Percentiles rank a stretch among this genome's conserved stretches.
These are phyloP conservation scores for Lipomyces oligophaga DNA, from an alignment of 805 yeast species.

Conservation along the genomic window DNA sequence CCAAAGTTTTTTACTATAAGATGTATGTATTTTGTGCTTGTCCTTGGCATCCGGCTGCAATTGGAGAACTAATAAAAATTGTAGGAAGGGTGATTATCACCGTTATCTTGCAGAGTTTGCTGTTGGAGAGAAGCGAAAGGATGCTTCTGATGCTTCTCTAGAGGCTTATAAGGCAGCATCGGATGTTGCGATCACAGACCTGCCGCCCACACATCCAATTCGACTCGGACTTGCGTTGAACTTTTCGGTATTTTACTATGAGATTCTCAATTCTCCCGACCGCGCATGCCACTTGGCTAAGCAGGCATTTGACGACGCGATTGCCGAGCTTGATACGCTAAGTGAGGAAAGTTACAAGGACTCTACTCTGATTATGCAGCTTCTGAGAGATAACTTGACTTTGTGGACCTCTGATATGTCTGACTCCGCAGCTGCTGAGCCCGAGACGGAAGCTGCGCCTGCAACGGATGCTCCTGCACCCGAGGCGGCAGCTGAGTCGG, in stretches of 20 bases:
- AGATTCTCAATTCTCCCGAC: slow-evolving; percentile 96
- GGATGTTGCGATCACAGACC: slow-evolving; percentile 92
- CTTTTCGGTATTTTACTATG: slow-evolving; percentile 97
- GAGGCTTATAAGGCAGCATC: slow-evolving; percentile 95
- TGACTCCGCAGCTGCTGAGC: slow-evolving; percentile 57
- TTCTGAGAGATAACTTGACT: slow-evolving; percentile 95
- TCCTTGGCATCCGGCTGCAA: neutral
- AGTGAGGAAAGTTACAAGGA: slow-evolving; percentile 98
- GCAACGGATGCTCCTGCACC: slow-evolving; percentile 30
- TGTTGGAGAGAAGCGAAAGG: slow-evolving; percentile 83
- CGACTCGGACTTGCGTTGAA: slow-evolving; percentile 96
- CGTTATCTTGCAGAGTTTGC: slow-evolving; percentile 98
- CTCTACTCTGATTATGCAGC: slow-evolving; percentile 97
- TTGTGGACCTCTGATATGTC: slow-evolving; percentile 95
- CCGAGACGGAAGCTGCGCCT: slow-evolving; percentile 35
- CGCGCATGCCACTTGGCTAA: slow-evolving; percentile 98
- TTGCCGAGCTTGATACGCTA: slow-evolving; percentile 95
- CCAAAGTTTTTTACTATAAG: slow-evolving; percentile 96
- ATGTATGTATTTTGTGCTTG: slow-evolving; percentile 45
- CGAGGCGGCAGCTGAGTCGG: slow-evolving; percentile 14
- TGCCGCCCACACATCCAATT: slow-evolving; percentile 98
- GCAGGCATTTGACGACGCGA: slow-evolving; percentile 98
- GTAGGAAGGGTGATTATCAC: slow-evolving; percentile 90
- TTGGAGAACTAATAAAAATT: neutral
- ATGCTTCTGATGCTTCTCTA: slow-evolving; percentile 85